Conservation (phyloP, 371 early-diverging fungal genomes). For the Mucor plumbeus region DNA sequence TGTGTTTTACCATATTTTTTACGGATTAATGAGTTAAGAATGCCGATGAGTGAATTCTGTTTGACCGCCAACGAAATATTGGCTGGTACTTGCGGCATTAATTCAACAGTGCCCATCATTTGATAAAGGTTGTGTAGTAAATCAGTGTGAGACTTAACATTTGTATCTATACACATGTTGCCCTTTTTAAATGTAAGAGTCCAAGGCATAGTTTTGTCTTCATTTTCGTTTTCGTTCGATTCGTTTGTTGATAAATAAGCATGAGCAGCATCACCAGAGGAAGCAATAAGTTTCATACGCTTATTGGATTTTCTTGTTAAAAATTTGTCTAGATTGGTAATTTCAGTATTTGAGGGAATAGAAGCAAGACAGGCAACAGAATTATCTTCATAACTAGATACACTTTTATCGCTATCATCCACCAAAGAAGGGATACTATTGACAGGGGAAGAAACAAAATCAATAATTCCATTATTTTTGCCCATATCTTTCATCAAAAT, state of each 20-base stretch:
- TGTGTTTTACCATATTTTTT: slow-evolving; percentile 44
- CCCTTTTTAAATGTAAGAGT: slow-evolving; percentile 19
- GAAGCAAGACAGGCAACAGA: slow-evolving; percentile 15
- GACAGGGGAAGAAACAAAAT: background rate
- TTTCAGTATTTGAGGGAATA: background rate
- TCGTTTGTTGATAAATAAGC: slow-evolving; percentile 1
- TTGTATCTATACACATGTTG: slow-evolving; percentile 14
- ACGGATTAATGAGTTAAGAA: slow-evolving; percentile 30
- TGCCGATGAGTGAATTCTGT: slow-evolving; percentile 17
- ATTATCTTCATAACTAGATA: slow-evolving; percentile 15
- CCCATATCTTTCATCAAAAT: slow-evolving; percentile 8
- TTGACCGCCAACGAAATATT: background rate
- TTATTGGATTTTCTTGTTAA: background rate
- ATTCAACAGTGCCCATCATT: slow-evolving; percentile 20
- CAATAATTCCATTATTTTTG: background rate
- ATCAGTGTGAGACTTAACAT: slow-evolving; percentile 18
- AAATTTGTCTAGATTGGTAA: background rate
- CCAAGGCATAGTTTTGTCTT: slow-evolving; percentile 6
- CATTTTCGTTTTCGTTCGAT: background rate
- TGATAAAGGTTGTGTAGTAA: slow-evolving; percentile 18
- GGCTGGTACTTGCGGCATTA: background rate
- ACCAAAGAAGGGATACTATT: slow-evolving; percentile 9
- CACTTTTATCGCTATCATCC: slow-evolving; percentile 13
- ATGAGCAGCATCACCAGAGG: background rate
- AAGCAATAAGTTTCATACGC: slow-evolving; percentile 12